These are phyloP conservation scores for Mortierella sp. DNA, from an alignment of 371 early-diverging fungal genomes.

Conservation along the genomic window DNA sequence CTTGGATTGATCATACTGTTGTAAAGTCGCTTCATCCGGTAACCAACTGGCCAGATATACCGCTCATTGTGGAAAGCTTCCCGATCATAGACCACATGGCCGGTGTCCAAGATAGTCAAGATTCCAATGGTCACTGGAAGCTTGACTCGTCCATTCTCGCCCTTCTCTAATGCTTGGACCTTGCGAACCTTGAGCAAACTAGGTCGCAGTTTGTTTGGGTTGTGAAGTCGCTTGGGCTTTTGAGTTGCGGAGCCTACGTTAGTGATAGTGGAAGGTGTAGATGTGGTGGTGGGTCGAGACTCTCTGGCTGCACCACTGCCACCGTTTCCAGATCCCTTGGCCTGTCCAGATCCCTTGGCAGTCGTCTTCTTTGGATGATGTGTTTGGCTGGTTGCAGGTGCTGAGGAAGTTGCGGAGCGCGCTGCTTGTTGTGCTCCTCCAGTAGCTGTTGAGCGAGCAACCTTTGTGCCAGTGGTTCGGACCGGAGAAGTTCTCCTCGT, in stretches of 20 bases:
- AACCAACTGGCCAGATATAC: constrained; percentile 94
- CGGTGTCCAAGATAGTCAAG: constrained; percentile 79
- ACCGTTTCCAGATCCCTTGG: constrained; percentile 10
- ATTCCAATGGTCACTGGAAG: constrained; percentile 88
- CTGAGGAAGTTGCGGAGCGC: not conserved
- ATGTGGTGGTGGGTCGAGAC: not conserved
- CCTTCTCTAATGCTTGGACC: constrained; percentile 71
- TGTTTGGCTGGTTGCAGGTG: not conserved
- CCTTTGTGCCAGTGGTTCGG: too few species aligned
- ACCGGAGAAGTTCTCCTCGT: not conserved
- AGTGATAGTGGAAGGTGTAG: constrained; percentile 30
- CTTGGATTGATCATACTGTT: constrained; percentile 83
- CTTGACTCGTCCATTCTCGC: constrained; percentile 76
- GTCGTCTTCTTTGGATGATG: constrained; percentile 16
- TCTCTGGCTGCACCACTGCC: not conserved
- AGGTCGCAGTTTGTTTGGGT: constrained; percentile 60
- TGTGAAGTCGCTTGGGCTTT: constrained; percentile 61
- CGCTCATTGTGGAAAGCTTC: constrained; percentile 90
- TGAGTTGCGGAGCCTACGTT: constrained; percentile 46
- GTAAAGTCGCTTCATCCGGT: constrained; percentile 69
- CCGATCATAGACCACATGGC: constrained; percentile 81
- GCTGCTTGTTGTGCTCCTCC: not conserved
- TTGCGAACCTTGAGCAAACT: constrained; percentile 50
- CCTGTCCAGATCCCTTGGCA: not conserved
- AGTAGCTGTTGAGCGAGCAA: too few species aligned